Evolutionary conservation across 345 rosid genomes (phyloP).

Genomic region (Kandelia obovata): DNA sequence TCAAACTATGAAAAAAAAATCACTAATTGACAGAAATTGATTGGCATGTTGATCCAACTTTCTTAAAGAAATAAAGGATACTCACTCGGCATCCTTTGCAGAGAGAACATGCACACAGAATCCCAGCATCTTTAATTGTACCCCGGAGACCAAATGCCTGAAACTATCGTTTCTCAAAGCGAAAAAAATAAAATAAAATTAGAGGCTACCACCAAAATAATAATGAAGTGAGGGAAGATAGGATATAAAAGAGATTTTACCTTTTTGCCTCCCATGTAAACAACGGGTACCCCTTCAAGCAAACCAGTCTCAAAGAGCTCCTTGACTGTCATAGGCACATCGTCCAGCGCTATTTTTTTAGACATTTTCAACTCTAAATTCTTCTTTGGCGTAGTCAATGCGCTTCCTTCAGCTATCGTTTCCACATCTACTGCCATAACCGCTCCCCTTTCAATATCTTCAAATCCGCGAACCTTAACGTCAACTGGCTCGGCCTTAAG

Average conservation of each 20-base stretch:
- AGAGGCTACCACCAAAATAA: neutral
- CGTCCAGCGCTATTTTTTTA: slow-evolving; percentile 42
- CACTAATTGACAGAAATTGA: slow-evolving; percentile 17
- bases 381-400: slow-evolving; percentile 38
- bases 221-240: neutral
- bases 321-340: slow-evolving; percentile 81
- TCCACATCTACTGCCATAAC: slow-evolving; percentile 39
- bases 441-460: slow-evolving; percentile 30
- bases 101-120: slow-evolving; percentile 75
- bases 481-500: slow-evolving; percentile 32
- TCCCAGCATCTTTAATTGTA: slow-evolving; percentile 78
- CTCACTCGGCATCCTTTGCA: slow-evolving; percentile 86
- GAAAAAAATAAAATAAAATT: neutral
- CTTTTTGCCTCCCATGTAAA: slow-evolving; percentile 84
- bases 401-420: slow-evolving; percentile 53
- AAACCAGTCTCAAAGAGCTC: slow-evolving; percentile 91
- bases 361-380: slow-evolving; percentile 56
- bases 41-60: slow-evolving; percentile 24
- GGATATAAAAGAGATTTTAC: slow-evolving; percentile 30
- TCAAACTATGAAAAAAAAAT: slow-evolving; percentile 15
- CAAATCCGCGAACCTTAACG: slow-evolving; percentile 34
- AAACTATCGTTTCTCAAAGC: slow-evolving; percentile 28
- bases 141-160: slow-evolving; percentile 91
- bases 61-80: slow-evolving; percentile 2
- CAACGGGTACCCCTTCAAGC: slow-evolving; percentile 81